Conservation (phyloP, 2,329 filamentous ascomycete species). For the Phialophora chinensis region DNA sequence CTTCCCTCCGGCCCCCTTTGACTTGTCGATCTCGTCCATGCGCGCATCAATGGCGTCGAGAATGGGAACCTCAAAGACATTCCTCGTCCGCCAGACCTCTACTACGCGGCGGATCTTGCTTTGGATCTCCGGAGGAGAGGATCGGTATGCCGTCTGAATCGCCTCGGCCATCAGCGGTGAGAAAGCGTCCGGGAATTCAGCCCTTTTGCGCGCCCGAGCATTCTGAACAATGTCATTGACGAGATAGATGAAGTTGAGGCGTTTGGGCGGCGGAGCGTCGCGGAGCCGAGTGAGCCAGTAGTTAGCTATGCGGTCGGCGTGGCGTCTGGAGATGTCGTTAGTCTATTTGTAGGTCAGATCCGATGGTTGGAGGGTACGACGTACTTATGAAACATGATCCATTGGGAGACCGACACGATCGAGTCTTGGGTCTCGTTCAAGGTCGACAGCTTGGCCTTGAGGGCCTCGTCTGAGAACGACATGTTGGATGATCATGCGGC, state of each 20-base stretch:
- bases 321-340: conserved; percentile 65
- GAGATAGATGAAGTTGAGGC: conserved; percentile 89
- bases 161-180: conserved; percentile 91
- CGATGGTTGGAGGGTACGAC: conserved; percentile 3
- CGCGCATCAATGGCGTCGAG: conserved; percentile 80
- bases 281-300: conserved; percentile 90
- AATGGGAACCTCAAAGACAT: conserved; percentile 81
- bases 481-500: conserved; percentile 57
- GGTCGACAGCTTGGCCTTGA: conserved; percentile 90
- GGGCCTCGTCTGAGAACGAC: conserved; percentile 95
- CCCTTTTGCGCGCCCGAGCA: conserved; percentile 87
- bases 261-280: conserved; percentile 83
- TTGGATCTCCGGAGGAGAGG: conserved; percentile 83
- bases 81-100: conserved; percentile 88
- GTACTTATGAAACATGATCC: conserved; percentile 99
- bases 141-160: conserved; percentile 88
- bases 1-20: conserved; percentile 51
- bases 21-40: conserved; percentile 71
- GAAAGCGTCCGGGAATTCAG: conserved; percentile 91
- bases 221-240: conserved; percentile 98
- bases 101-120: conserved; percentile 85
- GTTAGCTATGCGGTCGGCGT: conserved; percentile 88
- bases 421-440: conserved; percentile 98
- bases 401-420: conserved; percentile 95
- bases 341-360: conserved; percentile 21